Evolutionary conservation across 2,329 filamentous ascomycete species (phyloP).

Genomic region (Alternaria brassicicola): DNA sequence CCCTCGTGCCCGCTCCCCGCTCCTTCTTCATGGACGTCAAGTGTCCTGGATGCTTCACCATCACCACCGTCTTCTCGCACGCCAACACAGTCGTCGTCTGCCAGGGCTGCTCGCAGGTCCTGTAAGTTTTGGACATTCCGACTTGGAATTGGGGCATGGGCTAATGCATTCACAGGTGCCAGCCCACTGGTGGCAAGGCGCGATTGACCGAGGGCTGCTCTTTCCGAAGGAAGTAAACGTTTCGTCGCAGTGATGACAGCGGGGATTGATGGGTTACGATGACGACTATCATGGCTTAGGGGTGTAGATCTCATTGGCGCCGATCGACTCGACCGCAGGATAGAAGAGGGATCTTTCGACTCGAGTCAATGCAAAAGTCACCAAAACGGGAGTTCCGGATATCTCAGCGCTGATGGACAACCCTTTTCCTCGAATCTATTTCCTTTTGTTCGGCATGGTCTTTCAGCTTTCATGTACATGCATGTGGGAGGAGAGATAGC

Average conservation of each 20-base stretch:
- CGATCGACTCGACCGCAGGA: constrained; percentile 51
- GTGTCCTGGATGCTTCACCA: constrained; percentile 99
- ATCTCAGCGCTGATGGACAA: constrained; percentile 51
- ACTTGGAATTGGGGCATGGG: constrained; percentile 10
- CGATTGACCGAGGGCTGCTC: constrained; percentile 99
- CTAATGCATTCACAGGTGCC: constrained; percentile 65
- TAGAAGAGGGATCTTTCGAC: constrained; percentile 54
- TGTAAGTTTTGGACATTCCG: constrained; percentile 52
- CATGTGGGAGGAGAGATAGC: constrained; percentile 53
- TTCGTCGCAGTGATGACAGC: constrained; percentile 30
- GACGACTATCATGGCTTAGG: constrained; percentile 48
- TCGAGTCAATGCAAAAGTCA: constrained; percentile 50
- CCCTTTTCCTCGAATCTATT: constrained; percentile 47
- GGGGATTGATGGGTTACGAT: constrained; percentile 47
- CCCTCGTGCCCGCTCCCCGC: constrained; percentile 91
- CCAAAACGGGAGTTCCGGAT: constrained; percentile 54
- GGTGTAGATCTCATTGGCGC: constrained; percentile 50
- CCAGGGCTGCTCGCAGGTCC: constrained; percentile 96
- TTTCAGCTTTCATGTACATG: constrained; percentile 50
- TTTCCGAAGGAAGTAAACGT: constrained; percentile 98
- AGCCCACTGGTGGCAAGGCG: constrained; percentile 99
- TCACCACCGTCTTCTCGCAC: constrained; percentile 99
- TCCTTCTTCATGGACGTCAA: constrained; percentile 99
- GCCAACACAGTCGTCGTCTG: constrained; percentile 99
- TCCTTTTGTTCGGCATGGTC: constrained; percentile 49